phyloP scores from a whole-genome alignment of 2,329 filamentous ascomycete species.

The Alternaria sp. region DNA sequence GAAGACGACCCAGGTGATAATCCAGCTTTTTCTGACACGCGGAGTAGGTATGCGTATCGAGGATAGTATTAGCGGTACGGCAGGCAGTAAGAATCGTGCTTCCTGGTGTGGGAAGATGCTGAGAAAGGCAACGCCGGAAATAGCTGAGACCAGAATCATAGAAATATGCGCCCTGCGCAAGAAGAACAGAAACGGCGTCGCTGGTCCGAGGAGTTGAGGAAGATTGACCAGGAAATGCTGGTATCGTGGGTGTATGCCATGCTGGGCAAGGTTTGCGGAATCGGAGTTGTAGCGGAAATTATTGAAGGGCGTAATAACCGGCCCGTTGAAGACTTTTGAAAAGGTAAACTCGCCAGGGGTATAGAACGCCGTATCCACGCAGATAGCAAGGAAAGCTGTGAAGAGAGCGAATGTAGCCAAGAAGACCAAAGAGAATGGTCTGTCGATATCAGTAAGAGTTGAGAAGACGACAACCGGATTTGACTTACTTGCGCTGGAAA shows the following conservation, averaged over 20 bases:
- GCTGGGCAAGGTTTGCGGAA: conserved; percentile 59
- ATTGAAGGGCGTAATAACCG: conserved; percentile 62
- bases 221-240: conserved; percentile 62
- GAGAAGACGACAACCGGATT: not conserved
- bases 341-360: conserved; percentile 67
- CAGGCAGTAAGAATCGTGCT: conserved; percentile 78
- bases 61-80: conserved; percentile 78
- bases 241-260: conserved; percentile 63
- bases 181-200: conserved; percentile 56
- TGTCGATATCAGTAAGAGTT: conserved; percentile 36
- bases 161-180: conserved; percentile 60
- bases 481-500: conserved; percentile 77
- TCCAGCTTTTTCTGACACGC: conserved; percentile 59
- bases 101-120: conserved; percentile 83
- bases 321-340: conserved; percentile 66
- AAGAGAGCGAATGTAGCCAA: conserved; percentile 71
- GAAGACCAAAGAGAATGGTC: conserved; percentile 67
- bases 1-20: conserved; percentile 71
- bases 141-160: conserved; percentile 73
- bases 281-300: conserved; percentile 62
- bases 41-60: conserved; percentile 72
- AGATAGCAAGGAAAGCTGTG: conserved; percentile 76
- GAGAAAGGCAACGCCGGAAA: conserved; percentile 74
- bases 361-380: conserved; percentile 88
- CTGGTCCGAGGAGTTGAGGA: conserved; percentile 62